Conservation (phyloP, 371 early-diverging fungal species). For the Blakeslea trispora region DNA sequence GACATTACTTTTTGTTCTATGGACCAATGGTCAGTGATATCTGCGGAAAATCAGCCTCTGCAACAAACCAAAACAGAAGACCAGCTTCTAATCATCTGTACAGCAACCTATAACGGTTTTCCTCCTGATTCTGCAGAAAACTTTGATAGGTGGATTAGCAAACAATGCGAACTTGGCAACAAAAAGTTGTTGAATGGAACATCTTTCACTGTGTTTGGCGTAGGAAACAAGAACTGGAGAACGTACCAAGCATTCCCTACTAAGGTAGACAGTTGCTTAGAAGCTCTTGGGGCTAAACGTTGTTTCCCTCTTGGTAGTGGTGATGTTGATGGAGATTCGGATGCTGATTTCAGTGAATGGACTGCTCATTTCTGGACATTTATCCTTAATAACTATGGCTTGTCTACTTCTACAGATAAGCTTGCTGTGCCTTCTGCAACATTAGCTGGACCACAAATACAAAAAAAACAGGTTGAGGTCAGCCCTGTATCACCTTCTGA, state of each 20-base stretch:
- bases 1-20: constrained; percentile 30
- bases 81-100: constrained; percentile 46
- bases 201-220: constrained; percentile 52
- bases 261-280: constrained; percentile 33
- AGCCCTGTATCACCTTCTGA: constrained; percentile 28
- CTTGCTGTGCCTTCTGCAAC: constrained; percentile 28
- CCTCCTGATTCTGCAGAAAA: constrained; percentile 57
- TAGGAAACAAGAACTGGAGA: constrained; percentile 59
- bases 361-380: constrained; percentile 44
- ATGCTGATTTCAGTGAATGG: constrained; percentile 47
- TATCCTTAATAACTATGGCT: constrained; percentile 28
- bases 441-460: constrained; percentile 51
- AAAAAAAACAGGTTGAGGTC: constrained; percentile 13
- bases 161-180: constrained; percentile 18
- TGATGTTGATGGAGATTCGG: constrained; percentile 54
- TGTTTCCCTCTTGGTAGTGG: constrained; percentile 44
- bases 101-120: constrained; percentile 56
- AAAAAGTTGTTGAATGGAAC: constrained; percentile 30
- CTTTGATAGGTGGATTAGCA: constrained; percentile 48
- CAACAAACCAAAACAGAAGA: background rate
- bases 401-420: constrained; percentile 20
- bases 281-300: constrained; percentile 50
- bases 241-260: constrained; percentile 58
- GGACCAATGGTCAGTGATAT: constrained; percentile 46
- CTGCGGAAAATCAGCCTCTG: constrained; percentile 24